Evolutionary conservation across 805 yeast species (phyloP).

Genomic region (Danielia oregonensis): DNA sequence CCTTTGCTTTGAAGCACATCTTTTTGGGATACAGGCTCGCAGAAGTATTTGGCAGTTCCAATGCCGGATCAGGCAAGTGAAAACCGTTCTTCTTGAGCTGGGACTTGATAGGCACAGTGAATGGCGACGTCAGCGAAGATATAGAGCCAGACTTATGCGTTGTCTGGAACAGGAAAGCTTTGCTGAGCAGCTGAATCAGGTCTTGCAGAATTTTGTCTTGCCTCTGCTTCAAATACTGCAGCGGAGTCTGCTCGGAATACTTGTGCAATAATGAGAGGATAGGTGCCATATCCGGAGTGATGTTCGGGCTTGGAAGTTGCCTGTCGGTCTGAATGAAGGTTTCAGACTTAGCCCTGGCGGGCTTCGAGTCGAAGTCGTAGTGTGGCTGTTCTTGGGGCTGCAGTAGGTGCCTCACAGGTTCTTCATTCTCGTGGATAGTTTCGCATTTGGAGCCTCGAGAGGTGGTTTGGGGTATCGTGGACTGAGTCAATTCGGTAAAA

Average conservation of each 20-base stretch:
- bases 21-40: constrained; percentile 20
- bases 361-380: neutral
- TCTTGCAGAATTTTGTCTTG: neutral
- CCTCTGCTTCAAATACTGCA: neutral
- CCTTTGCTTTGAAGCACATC: constrained; percentile 27
- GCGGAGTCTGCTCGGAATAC: constrained; percentile 7
- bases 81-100: constrained; percentile 19
- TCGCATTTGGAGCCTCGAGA: neutral
- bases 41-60: neutral
- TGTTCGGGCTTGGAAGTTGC: constrained; percentile 31
- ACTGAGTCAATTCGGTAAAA: constrained; percentile 33
- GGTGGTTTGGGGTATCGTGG: neutral
- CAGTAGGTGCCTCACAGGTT: neutral
- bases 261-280: constrained; percentile 27
- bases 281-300: constrained; percentile 37
- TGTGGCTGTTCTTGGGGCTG: neutral
- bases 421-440: neutral
- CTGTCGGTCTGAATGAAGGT: constrained; percentile 4
- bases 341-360: constrained; percentile 1
- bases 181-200: constrained; percentile 2
- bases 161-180: constrained; percentile 6
- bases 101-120: constrained; percentile 25
- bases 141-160: constrained; percentile 15
- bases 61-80: constrained; percentile 39
- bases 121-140: constrained; percentile 26